Percentiles rank a stretch among this genome's conserved stretches.
Evolutionary conservation across 2,329 filamentous ascomycete genomes (phyloP).

Genomic region (Fusarium virguliforme): DNA sequence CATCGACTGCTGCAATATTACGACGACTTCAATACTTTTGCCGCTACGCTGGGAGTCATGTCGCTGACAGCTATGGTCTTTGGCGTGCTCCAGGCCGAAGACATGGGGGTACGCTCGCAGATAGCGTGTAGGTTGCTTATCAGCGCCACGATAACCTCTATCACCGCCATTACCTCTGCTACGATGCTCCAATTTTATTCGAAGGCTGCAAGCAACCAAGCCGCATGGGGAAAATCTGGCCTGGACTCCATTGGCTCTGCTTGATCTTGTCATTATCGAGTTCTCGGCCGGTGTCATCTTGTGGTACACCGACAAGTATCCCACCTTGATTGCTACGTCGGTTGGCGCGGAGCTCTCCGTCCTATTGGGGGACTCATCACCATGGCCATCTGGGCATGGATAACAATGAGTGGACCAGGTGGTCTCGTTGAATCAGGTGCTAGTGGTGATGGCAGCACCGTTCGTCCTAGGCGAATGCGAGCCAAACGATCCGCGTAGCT

Average conservation of each 20-base stretch:
- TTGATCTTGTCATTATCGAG: background rate
- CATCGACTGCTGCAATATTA: background rate
- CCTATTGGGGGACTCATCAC: background rate
- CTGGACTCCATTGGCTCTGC: background rate
- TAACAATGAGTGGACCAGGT: background rate
- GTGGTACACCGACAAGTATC: background rate
- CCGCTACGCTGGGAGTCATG: background rate
- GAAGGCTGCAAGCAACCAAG: background rate
- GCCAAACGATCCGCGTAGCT: conserved; percentile 8
- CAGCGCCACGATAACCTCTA: background rate
- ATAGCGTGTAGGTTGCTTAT: background rate
- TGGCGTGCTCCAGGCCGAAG: background rate
- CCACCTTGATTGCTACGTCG: background rate
- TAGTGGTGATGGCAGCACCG: background rate
- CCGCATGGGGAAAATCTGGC: background rate
- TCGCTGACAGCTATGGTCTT: background rate
- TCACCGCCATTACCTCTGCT: background rate
- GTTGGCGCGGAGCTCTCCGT: background rate
- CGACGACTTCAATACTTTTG: background rate
- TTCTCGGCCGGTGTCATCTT: background rate
- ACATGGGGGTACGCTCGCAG: background rate
- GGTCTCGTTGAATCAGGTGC: conserved; percentile 3
- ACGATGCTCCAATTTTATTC: background rate
- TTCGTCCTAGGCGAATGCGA: background rate
- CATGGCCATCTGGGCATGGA: background rate